phyloP scores from a whole-genome alignment of 2,329 filamentous ascomycete genomes.

The Trichoderma lentiforme region DNA sequence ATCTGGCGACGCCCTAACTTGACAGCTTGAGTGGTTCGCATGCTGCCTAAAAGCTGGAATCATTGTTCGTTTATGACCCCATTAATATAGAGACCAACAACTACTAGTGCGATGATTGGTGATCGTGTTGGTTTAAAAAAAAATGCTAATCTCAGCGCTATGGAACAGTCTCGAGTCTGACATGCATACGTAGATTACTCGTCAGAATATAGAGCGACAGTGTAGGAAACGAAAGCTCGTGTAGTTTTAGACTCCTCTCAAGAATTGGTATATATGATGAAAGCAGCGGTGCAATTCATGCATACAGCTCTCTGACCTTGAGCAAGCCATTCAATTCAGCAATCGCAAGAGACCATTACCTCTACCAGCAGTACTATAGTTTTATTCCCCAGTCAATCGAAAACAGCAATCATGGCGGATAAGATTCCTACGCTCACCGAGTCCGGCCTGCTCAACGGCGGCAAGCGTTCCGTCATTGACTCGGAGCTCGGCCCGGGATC shows the following conservation, averaged over 20 bases:
- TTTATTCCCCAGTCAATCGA: too few species aligned
- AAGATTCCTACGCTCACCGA: constrained; percentile 1
- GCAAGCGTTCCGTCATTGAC: constrained; percentile 5
- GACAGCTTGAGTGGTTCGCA: background rate
- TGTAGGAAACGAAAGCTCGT: background rate
- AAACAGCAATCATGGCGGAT: background rate
- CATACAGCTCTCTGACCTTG: background rate
- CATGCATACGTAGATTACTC: background rate
- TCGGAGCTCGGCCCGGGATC: background rate
- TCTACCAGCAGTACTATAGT: background rate
- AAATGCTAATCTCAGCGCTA: background rate
- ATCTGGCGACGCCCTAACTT: background rate
- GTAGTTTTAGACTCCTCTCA: background rate
- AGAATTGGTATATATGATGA: background rate
- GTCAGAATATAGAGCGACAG: background rate
- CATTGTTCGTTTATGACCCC: background rate
- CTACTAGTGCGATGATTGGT: background rate
- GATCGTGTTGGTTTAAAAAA: background rate
- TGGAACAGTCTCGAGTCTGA: background rate
- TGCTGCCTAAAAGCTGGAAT: too few species aligned
- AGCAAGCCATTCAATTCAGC: background rate
- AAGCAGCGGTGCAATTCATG: background rate
- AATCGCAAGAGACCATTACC: background rate
- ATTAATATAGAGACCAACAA: background rate
- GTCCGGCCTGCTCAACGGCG: constrained; percentile 4